Evolutionary conservation across 2,329 filamentous ascomycete genomes (phyloP), one percentile per base, ranked within the genome.

Genomic region (Chlorencoelia australis): DNA sequence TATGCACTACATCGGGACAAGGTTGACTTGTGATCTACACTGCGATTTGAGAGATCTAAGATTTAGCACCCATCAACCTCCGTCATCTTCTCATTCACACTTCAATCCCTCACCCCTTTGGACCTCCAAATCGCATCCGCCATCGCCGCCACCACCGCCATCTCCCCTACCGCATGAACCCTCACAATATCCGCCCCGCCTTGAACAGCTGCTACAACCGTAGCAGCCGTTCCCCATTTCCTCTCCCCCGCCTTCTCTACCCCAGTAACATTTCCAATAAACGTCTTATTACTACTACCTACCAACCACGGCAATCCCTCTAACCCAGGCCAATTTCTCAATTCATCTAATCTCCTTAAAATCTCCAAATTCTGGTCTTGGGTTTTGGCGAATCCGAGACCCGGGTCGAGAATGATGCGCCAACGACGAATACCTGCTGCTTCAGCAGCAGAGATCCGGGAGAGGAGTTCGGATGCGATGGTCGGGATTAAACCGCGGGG

Each of bases 351-450:
- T 1, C 73, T 62, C 7, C 82, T 68, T 21, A 98, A 64, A 2
- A 98, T 63, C 49, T 86, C 77, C 2, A 95, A 63, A 58, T 95
- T 95, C 57, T 95, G 86, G 26, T 71, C 67, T 36, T 70, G 67
- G 1, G 75, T 79, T 65, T 98, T 98, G 38, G 91, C 87, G 56
- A 98, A 98, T 0, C 91, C 91, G 20, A 98, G 73, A 0, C 91
- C 91, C 0, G 91, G 91, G 56, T 98, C 91, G 2, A 96, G 74
- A 21, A 96, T 78, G 46, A 98, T 93, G 46, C 89, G 82, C 91
- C 91, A 98, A 32, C 88, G 79, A 4, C 84, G 72, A 28, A 98
- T 73, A 1, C 91, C 91, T 0, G 86, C 87, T 10, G 66, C 69
- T 58, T 93, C 70, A 15, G 91, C 91, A 2, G 75, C 83, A 0